Base-by-base conservation (phyloP, 179 eudicot species). In the Sideroxylon spinosum region DNA sequence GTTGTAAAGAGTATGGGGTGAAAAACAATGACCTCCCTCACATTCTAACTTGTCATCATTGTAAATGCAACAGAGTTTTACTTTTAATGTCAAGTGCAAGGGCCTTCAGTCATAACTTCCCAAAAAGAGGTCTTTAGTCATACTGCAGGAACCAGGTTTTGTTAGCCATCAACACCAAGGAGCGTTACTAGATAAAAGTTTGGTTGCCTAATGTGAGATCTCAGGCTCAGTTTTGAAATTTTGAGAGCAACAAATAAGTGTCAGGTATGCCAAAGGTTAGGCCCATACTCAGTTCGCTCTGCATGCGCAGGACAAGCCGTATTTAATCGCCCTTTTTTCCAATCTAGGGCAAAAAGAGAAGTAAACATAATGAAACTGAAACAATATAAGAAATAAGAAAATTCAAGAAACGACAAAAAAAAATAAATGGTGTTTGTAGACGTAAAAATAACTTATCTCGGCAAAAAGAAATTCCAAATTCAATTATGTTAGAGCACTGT, bases 401-500 rank as follows among this genome's bases (percentile, higher is more conserved):
- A 59, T 13, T 9, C 9, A 19, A 48, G 66, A 50, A 80, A 80
- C 25, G 9, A 37, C 46, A 48, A 9, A 75, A n/a, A 26, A 6
- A 48, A 25, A 71, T 44, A 62, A 22, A 6, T 3, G 62, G 13
- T 62, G 44, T 50, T 13, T 28, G 25, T 37, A 37, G 44, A 37
- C 44, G 4, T 37, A 37, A 37, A 37, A 37, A 37, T 37, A 37
- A 37, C 44, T 37, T 4, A 37, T 37, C 44, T 49, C 44, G 53
- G 76, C 23, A 70, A 52, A 44, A 2, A 23, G 25, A 63, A 64
- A 57, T 65, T 22, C 62, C 44, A 74, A 44, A 19, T 46, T 68
- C 67, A 14, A 64, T 11, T 62, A 23, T 9, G 7, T 0, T 20
- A 9, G 46, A 76, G 29, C 57, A 74, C 9, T 53, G 20, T 91